Conservation (phyloP, 1,284 basidiomycete species). For the Cryptococcus sp. region DNA sequence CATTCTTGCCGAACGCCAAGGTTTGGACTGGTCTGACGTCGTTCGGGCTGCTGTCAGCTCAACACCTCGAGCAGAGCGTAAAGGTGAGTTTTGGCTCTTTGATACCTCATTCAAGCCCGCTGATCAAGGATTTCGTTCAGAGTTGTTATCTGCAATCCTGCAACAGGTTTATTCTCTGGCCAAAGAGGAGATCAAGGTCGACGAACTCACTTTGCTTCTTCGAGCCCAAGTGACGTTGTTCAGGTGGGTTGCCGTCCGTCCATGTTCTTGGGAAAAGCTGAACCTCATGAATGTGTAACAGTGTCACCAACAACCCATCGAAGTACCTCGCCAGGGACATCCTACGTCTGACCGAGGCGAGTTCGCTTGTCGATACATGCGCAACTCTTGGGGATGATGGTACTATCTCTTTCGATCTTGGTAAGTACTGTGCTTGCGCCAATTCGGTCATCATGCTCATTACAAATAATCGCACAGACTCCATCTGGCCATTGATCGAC, state of each 20-base stretch:
- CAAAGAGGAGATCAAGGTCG: conserved; percentile 11
- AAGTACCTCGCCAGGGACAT: conserved; percentile 31
- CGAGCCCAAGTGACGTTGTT: conserved; percentile 38
- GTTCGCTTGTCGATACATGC: conserved; percentile 31
- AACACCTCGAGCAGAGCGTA: conserved; percentile 3
- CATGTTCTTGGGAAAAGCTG: background rate
- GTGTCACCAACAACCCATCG: conserved; percentile 24
- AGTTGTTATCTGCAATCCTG: conserved; percentile 10
- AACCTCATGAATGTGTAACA: background rate
- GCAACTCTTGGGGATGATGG: conserved; percentile 22
- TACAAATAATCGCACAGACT: conserved; percentile 21
- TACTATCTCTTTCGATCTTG: conserved; percentile 33
- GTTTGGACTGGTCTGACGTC: conserved; percentile 38
- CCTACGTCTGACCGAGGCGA: conserved; percentile 34
- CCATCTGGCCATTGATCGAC: conserved; percentile 39
- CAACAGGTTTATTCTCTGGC: conserved; percentile 6
- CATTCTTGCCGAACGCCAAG: conserved; percentile 32
- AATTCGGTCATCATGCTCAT: background rate
- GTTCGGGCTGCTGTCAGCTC: conserved; percentile 30
- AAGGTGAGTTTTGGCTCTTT: conserved; percentile 10
- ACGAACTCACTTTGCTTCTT: conserved; percentile 26
- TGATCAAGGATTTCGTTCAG: conserved; percentile 9
- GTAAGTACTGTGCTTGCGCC: conserved; percentile 22
- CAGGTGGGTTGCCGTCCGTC: conserved; percentile 14
- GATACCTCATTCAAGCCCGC: background rate